These are phyloP conservation scores for Capronia americana DNA, from an alignment of 2,329 filamentous ascomycete genomes.

Conservation along the genomic window DNA sequence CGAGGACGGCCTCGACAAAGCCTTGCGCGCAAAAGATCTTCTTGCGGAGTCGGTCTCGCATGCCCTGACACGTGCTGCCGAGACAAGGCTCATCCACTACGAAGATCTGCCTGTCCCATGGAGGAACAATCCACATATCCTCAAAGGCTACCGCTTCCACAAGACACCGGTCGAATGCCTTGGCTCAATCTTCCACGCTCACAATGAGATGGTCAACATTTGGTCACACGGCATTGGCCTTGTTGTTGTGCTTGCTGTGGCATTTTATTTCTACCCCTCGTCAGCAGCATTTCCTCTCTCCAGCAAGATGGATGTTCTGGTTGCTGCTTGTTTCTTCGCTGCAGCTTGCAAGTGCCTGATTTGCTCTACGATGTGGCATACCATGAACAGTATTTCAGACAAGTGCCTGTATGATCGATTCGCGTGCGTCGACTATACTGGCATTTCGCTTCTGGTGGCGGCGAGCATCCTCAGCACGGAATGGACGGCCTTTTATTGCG, in stretches of 20 bases:
- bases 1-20: constrained; percentile 80
- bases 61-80: constrained; percentile 75
- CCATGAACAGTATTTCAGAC: constrained; percentile 95
- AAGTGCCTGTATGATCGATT: constrained; percentile 90
- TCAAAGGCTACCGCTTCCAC: constrained; percentile 88
- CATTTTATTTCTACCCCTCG: constrained; percentile 94
- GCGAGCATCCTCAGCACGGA: constrained; percentile 98
- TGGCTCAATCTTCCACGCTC: constrained; percentile 79
- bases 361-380: constrained; percentile 97
- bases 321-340: constrained; percentile 94
- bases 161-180: constrained; percentile 91
- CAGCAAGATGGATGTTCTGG: constrained; percentile 85
- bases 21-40: constrained; percentile 79
- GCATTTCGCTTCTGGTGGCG: constrained; percentile 91
- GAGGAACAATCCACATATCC: constrained; percentile 93
- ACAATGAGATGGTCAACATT: constrained; percentile 96
- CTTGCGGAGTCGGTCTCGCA: constrained; percentile 84
- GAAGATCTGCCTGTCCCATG: constrained; percentile 89
- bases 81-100: constrained; percentile 84
- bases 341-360: constrained; percentile 93
- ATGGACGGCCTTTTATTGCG: constrained; percentile 98
- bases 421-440: constrained; percentile 97
- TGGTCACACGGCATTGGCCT: constrained; percentile 94
- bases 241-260: constrained; percentile 83
- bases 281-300: constrained; percentile 85